Percentiles rank a stretch among this genome's conserved stretches.
Conservation (phyloP, 345 rosid genomes). For the Melaleuca alternifolia region DNA sequence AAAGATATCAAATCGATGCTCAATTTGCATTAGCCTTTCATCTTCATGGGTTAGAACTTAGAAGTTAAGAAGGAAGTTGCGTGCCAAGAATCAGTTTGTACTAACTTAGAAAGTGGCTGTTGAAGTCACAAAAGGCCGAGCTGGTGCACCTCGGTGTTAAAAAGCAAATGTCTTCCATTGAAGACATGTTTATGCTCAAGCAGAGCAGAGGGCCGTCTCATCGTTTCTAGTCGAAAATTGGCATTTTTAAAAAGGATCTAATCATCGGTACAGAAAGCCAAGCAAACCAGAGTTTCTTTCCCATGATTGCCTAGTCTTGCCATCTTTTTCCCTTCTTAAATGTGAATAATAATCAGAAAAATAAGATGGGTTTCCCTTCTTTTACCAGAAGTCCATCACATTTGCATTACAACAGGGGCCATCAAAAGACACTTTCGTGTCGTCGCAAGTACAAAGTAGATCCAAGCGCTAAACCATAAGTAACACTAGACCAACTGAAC, state of each 20-base stretch:
- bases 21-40: not conserved
- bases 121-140: too few relatives aligned
- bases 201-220: not conserved
- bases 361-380: not conserved
- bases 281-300: not conserved
- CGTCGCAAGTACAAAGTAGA: not conserved
- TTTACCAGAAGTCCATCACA: not conserved
- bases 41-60: not conserved
- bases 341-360: not conserved
- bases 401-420: not conserved
- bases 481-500: not conserved
- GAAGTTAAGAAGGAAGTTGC: not conserved
- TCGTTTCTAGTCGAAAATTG: not conserved
- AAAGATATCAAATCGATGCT: not conserved
- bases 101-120: too few relatives aligned
- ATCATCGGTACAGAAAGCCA: not conserved
- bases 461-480: not conserved
- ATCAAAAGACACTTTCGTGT: not conserved
- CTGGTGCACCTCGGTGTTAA: too few relatives aligned
- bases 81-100: not conserved
- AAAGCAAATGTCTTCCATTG: not conserved
- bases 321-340: too few relatives aligned
- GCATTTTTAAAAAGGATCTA: not conserved
- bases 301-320: not conserved
- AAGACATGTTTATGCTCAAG: not conserved